These are phyloP conservation scores for Elsinoe necatrix DNA, from an alignment of 2,329 filamentous ascomycete species.

Conservation along the genomic window DNA sequence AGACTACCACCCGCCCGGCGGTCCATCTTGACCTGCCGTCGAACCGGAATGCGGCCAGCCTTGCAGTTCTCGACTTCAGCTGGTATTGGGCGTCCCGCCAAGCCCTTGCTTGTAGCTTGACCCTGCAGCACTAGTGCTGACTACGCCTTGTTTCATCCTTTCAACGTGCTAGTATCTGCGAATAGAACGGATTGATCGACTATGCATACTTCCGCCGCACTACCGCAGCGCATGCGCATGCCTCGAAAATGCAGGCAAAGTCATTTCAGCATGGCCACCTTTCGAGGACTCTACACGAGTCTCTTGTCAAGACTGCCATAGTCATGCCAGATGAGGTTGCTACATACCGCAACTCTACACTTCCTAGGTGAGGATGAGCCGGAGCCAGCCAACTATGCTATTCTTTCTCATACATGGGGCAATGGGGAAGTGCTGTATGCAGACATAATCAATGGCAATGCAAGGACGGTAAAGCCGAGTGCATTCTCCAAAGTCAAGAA, in stretches of 20 bases:
- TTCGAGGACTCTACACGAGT: not conserved
- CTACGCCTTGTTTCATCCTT: not conserved
- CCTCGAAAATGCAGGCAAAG: not conserved
- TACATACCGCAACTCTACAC: not conserved
- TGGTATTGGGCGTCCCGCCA: not conserved
- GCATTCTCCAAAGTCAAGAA: constrained; percentile 22
- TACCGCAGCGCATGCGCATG: not conserved
- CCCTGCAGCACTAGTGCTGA: not conserved
- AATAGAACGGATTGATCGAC: not conserved
- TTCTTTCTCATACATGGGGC: constrained; percentile 30
- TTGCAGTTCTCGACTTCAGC: not conserved
- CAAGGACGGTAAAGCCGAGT: not conserved
- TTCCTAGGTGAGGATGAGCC: not conserved
- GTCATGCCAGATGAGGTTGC: not conserved
- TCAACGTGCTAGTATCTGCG: not conserved
- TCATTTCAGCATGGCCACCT: not conserved
- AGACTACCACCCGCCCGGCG: not conserved
- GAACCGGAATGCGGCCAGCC: not conserved
- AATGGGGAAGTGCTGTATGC: constrained; percentile 26
- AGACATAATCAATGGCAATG: constrained; percentile 20
- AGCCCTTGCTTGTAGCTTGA: not conserved
- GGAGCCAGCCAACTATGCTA: constrained; percentile 23
- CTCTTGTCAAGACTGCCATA: not conserved
- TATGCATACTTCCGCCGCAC: not conserved
- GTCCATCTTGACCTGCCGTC: not conserved